Percentiles rank a stretch among this genome's conserved stretches.
Conservation (phyloP, 2,329 filamentous ascomycete genomes). For the Exophiala oligosperma region DNA sequence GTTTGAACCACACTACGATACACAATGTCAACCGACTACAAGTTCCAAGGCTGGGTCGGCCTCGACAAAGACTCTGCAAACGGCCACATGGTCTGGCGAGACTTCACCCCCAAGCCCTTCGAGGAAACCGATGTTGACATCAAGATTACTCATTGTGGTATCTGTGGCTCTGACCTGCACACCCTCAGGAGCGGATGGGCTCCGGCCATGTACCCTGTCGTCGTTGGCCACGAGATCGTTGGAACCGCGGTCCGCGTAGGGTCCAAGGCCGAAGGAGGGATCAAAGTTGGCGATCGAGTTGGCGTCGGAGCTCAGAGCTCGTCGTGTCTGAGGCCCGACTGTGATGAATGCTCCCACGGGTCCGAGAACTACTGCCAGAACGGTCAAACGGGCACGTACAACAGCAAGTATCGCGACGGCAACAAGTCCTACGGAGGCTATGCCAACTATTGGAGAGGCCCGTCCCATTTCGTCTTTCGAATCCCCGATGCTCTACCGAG, state of each 20-base stretch:
- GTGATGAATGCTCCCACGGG: constrained; percentile 53
- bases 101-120: constrained; percentile 43
- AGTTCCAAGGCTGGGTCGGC: constrained; percentile 60
- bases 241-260: constrained; percentile 60
- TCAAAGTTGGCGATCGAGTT: constrained; percentile 64
- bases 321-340: constrained; percentile 54
- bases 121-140: constrained; percentile 68
- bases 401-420: constrained; percentile 58
- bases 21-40: constrained; percentile 41
- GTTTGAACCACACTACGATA: not conserved
- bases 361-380: constrained; percentile 43
- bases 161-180: constrained; percentile 63
- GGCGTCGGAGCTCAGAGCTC: constrained; percentile 63
- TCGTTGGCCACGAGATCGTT: constrained; percentile 67
- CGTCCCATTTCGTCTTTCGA: constrained; percentile 38
- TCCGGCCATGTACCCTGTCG: constrained; percentile 46
- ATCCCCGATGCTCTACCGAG: constrained; percentile 54
- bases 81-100: constrained; percentile 43
- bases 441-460: constrained; percentile 56
- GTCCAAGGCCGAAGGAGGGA: constrained; percentile 48
- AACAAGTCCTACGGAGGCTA: constrained; percentile 68
- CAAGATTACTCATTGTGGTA: constrained; percentile 64
- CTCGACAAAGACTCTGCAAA: constrained; percentile 49
- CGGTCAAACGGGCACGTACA: constrained; percentile 56
- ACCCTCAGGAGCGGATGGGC: constrained; percentile 26